A percentile compares a stretch with the other conserved stretches of the same genome.
Evolutionary conservation across 1,284 basidiomycete species (phyloP).

Genomic region (Melampsora larici-populina): DNA sequence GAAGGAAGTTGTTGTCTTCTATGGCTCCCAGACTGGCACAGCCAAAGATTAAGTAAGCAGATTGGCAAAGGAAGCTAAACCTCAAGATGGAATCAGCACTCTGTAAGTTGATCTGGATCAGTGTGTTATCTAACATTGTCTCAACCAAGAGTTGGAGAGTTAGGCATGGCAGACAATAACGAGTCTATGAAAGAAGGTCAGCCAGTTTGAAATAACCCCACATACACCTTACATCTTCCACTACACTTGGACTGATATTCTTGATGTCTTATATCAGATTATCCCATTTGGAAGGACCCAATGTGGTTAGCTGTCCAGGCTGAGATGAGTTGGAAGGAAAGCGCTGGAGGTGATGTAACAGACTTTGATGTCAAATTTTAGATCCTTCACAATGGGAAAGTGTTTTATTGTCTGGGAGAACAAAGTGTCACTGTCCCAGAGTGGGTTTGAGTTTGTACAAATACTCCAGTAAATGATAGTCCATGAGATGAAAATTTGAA

Average conservation of each 20-base stretch:
- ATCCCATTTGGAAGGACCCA: constrained; percentile 97
- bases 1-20: constrained; percentile 91
- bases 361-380: constrained; percentile 88
- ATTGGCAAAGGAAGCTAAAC: constrained; percentile 76
- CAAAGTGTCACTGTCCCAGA: too few relatives aligned
- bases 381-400: too few relatives aligned
- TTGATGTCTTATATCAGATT: constrained; percentile 60
- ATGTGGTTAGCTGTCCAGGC: constrained; percentile 88
- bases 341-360: constrained; percentile 87
- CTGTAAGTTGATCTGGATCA: constrained; percentile 96
- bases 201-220: neutral
- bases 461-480: too few relatives aligned
- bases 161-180: constrained; percentile 96
- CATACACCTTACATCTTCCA: neutral
- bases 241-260: neutral
- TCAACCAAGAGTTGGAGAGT: constrained; percentile 71
- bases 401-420: too few relatives aligned
- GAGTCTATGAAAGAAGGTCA: constrained; percentile 89
- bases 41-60: constrained; percentile 93
- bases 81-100: constrained; percentile 91
- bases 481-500: too few relatives aligned
- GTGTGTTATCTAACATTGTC: constrained; percentile 46
- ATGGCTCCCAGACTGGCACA: constrained; percentile 93
- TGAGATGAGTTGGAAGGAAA: constrained; percentile 84
- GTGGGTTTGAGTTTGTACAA: too few relatives aligned